A percentile compares a stretch with the other conserved stretches of the same genome.
These are phyloP conservation scores for Phytophthora hybrid DNA, from an alignment of 352 stramenopile species.

Conservation along the genomic window DNA sequence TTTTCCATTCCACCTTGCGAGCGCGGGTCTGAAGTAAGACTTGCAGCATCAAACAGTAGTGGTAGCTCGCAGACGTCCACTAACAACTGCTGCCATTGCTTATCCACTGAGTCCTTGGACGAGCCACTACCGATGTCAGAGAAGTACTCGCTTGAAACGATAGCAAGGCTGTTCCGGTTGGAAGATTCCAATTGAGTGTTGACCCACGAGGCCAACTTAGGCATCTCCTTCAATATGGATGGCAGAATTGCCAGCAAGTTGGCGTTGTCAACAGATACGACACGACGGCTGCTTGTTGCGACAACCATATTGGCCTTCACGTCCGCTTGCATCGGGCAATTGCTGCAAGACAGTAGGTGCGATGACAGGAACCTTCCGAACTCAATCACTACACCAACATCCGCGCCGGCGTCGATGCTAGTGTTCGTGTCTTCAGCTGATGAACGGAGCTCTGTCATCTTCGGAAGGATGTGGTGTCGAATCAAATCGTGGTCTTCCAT, in stretches of 20 bases:
- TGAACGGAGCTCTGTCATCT: slow-evolving; percentile 37
- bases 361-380: slow-evolving; percentile 48
- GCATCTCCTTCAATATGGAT: slow-evolving; percentile 29
- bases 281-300: slow-evolving; percentile 30
- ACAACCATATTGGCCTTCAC: slow-evolving; percentile 45
- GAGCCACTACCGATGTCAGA: not conserved
- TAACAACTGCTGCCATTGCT: slow-evolving; percentile 47
- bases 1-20: slow-evolving; percentile 38
- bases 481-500: slow-evolving; percentile 82
- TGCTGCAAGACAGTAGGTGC: slow-evolving; percentile 41
- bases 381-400: slow-evolving; percentile 27
- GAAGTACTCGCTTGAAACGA: slow-evolving; percentile 37
- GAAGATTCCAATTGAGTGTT: slow-evolving; percentile 14
- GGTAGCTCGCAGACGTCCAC: slow-evolving; percentile 53
- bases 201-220: slow-evolving; percentile 41
- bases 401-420: not conserved
- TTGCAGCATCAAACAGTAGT: slow-evolving; percentile 43
- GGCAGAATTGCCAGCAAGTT: slow-evolving; percentile 48
- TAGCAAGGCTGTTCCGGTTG: slow-evolving; percentile 7
- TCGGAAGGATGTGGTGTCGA: slow-evolving; percentile 63
- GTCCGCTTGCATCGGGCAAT: slow-evolving; percentile 39
- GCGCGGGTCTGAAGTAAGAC: slow-evolving; percentile 20
- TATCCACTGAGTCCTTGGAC: slow-evolving; percentile 16
- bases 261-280: slow-evolving; percentile 18
- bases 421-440: not conserved